Percentiles rank a stretch among this genome's conserved stretches.
These are phyloP conservation scores for Parathielavia appendiculata DNA, from an alignment of 495 filamentous ascomycete genomes.

Conservation along the genomic window DNA sequence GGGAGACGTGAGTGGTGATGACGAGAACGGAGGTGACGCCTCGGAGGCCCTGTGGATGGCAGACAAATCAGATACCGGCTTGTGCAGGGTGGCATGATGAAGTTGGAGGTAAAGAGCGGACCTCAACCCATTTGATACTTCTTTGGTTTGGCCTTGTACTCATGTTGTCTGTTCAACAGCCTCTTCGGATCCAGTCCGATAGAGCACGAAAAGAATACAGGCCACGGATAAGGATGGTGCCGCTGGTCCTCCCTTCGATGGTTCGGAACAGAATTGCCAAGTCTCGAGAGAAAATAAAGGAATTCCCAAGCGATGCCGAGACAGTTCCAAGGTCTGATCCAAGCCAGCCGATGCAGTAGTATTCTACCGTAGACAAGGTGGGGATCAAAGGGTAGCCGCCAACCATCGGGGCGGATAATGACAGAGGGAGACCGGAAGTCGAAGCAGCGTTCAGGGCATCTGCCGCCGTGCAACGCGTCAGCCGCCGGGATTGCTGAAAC, in stretches of 20 bases:
- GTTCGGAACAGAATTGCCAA: neutral
- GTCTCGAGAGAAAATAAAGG: neutral
- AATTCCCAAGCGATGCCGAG: constrained; percentile 6
- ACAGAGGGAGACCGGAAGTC: too few relatives aligned
- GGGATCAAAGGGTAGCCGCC: too few relatives aligned
- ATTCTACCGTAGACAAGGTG: too few relatives aligned
- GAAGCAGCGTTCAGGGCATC: too few relatives aligned
- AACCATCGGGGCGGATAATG: neutral
- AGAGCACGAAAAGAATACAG: neutral
- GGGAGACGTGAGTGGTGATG: constrained; percentile 57
- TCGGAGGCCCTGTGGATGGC: constrained; percentile 49
- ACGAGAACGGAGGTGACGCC: constrained; percentile 62
- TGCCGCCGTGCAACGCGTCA: too few relatives aligned
- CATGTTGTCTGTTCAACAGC: constrained; percentile 13
- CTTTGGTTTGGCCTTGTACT: constrained; percentile 24
- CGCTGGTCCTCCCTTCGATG: neutral
- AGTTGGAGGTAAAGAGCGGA: constrained; percentile 11
- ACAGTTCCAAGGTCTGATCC: constrained; percentile 2
- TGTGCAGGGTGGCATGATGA: neutral
- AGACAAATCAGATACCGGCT: constrained; percentile 7
- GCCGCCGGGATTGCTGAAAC: too few relatives aligned
- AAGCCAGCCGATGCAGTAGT: neutral
- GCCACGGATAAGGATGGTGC: neutral
- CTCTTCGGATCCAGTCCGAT: neutral
- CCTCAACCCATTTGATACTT: constrained; percentile 39